Percentiles rank a stretch among this genome's conserved stretches.
phyloP scores from a whole-genome alignment of 2,329 filamentous ascomycete species.

The Colletotrichum scovillei region DNA sequence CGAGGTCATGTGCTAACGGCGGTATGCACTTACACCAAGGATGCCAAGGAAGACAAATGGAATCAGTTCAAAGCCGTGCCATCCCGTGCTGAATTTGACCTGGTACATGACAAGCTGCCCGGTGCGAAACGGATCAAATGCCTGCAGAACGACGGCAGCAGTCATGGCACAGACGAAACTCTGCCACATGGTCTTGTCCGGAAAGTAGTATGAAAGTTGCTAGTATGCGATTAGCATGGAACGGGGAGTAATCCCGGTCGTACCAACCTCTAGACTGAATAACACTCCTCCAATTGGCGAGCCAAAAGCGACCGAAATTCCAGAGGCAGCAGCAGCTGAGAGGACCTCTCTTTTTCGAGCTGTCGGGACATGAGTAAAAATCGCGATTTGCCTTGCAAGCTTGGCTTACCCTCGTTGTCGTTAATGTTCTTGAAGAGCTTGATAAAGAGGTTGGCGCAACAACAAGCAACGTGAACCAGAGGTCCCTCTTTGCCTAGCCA shows the following conservation, averaged over 20 bases:
- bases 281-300: conserved; percentile 94
- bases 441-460: conserved; percentile 94
- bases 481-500: conserved; percentile 98
- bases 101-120: conserved; percentile 97
- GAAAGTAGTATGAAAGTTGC: conserved; percentile 97
- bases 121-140: conserved; percentile 92
- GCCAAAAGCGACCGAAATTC: conserved; percentile 94
- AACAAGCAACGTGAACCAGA: conserved; percentile 95
- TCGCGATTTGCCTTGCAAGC: neutral
- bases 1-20: neutral
- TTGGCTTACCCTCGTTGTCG: conserved; percentile 79
- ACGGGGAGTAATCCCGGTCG: neutral
- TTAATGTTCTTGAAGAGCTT: conserved; percentile 86
- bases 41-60: conserved; percentile 90
- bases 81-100: conserved; percentile 89
- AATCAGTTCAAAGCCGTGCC: conserved; percentile 94
- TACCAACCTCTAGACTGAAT: conserved; percentile 86
- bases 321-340: conserved; percentile 90
- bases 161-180: conserved; percentile 99
- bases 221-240: conserved; percentile 45
- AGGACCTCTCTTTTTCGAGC: conserved; percentile 93
- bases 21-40: conserved; percentile 67
- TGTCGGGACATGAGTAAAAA: conserved; percentile 44
- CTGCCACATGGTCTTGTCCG: conserved; percentile 99
- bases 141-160: conserved; percentile 93